Evolutionary conservation across 805 yeast genomes (phyloP), one percentile per base, ranked within the genome.

Genomic region (Suhomyces sp.): DNA sequence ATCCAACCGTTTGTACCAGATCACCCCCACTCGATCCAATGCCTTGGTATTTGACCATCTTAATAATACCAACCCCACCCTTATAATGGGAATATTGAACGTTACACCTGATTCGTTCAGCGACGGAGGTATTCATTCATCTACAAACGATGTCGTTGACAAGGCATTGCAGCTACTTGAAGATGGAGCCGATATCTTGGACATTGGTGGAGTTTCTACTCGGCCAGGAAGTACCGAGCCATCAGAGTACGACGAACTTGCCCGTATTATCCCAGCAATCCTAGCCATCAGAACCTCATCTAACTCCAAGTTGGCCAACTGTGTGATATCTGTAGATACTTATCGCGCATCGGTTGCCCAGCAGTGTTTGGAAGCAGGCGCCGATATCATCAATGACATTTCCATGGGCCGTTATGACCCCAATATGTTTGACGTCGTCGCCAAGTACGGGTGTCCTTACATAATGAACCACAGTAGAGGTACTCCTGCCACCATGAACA

Each of bases 91-190:
- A 1, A 86, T 94, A 47, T 69, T 94, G 57, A 94, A 94, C 62
- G 79, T 87, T 19, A 94, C 99, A 0, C 97, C 97, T 0, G 97
- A 94, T 68, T 91, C 97, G 1, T 94, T 94, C 66, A 88, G 96
- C 44, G 99, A 94, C 68, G 98, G 97, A 2, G 90, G 94, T 0
- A 63, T 64, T 15, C 56, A 60, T n/a, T 33, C 17, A n/a, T 33
- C 36, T 4, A 33, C 17, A 1, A 33, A n/a, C 9, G 17, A 33
- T 33, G 17, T 5, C 5, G 36, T 33, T 4, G 36, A 33, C 36
- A 5, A 6, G 7, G 36, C 36, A n/a, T 33, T 33, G 17, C 36
- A 68, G 38, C 78, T 88, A 77, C 77, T 83, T 5, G 60, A 66
- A 0, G 71, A 78, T 22, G 91, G 90, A 1, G 89, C 91, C n/a